phyloP scores from a whole-genome alignment of 2,329 filamentous ascomycete species.

The Capronia coronata region DNA sequence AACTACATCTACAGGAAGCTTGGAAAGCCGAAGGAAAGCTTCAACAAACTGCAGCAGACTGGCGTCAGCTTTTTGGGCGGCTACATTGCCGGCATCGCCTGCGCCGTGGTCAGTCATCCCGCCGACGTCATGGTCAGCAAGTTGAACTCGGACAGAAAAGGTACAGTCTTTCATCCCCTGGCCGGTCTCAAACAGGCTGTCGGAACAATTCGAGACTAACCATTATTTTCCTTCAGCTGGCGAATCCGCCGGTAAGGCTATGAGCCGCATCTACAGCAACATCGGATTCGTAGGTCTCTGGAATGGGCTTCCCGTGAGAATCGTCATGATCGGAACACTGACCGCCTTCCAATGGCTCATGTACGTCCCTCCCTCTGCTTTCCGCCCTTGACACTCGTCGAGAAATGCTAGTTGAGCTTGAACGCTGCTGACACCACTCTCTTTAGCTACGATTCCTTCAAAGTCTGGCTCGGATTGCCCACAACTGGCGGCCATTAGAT shows the following conservation, averaged over 20 bases:
- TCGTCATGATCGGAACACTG: slow-evolving; percentile 80
- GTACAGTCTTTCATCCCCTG: slow-evolving; percentile 9
- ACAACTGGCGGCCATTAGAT: slow-evolving; percentile 65
- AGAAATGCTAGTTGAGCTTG: no score
- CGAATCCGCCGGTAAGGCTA: slow-evolving; percentile 70
- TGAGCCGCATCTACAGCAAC: slow-evolving; percentile 73
- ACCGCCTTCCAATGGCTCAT: slow-evolving; percentile 27
- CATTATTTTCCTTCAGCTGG: slow-evolving; percentile 46
- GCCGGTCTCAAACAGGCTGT: background rate
- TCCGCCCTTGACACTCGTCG: no score
- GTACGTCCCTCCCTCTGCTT: slow-evolving; percentile 9
- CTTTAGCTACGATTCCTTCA: slow-evolving; percentile 68
- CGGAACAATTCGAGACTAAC: background rate
- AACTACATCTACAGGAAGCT: slow-evolving; percentile 74
- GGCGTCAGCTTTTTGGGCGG: slow-evolving; percentile 77
- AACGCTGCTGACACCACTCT: slow-evolving; percentile 3
- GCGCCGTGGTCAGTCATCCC: slow-evolving; percentile 73
- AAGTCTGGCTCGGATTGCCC: slow-evolving; percentile 77
- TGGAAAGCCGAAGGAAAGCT: slow-evolving; percentile 70
- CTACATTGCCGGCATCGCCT: slow-evolving; percentile 82
- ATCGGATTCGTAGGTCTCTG: slow-evolving; percentile 84
- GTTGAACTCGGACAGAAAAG: slow-evolving; percentile 65
- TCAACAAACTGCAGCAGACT: slow-evolving; percentile 74
- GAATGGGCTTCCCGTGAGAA: slow-evolving; percentile 80
- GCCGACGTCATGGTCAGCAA: slow-evolving; percentile 91